Conservation (phyloP, 208 protist species). For the Wallacemonas sp. region DNA sequence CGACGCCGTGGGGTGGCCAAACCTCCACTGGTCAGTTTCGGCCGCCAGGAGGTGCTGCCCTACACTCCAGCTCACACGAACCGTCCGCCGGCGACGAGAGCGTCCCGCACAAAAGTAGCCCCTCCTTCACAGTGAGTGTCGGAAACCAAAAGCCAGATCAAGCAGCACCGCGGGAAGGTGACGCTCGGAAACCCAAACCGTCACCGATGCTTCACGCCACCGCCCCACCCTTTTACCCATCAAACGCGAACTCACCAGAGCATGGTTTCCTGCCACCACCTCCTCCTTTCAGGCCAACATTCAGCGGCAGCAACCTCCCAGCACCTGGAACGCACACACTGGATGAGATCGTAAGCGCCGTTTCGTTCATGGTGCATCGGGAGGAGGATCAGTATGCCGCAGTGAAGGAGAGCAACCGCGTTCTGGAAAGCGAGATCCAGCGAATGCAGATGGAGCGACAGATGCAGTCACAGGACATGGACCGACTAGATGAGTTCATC, state of each 20-base stretch:
- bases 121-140: slow-evolving; percentile 1
- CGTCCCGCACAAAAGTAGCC: neutral
- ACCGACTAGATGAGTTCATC: slow-evolving; percentile 22
- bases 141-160: neutral
- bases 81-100: neutral
- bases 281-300: slow-evolving; percentile 4
- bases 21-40: slow-evolving; percentile 68
- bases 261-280: slow-evolving; percentile 3
- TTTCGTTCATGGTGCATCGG: slow-evolving; percentile 43
- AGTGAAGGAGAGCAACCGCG: slow-evolving; percentile 65
- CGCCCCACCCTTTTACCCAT: slow-evolving; percentile 6
- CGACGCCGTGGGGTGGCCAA: slow-evolving; percentile 58
- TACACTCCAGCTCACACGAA: slow-evolving; percentile 2
- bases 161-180: neutral
- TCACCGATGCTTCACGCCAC: slow-evolving; percentile 7
- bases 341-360: slow-evolving; percentile 54
- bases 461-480: slow-evolving; percentile 15
- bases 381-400: slow-evolving; percentile 53
- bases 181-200: neutral
- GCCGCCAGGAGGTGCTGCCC: slow-evolving; percentile 33
- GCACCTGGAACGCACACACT: slow-evolving; percentile 12
- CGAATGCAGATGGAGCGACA: slow-evolving; percentile 33
- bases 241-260: slow-evolving; percentile 1
- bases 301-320: neutral
- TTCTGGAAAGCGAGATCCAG: slow-evolving; percentile 59